Percentiles rank a stretch among this genome's conserved stretches.
Conservation (phyloP, 1,284 basidiomycete genomes). For the Cryptococcus sp. region DNA sequence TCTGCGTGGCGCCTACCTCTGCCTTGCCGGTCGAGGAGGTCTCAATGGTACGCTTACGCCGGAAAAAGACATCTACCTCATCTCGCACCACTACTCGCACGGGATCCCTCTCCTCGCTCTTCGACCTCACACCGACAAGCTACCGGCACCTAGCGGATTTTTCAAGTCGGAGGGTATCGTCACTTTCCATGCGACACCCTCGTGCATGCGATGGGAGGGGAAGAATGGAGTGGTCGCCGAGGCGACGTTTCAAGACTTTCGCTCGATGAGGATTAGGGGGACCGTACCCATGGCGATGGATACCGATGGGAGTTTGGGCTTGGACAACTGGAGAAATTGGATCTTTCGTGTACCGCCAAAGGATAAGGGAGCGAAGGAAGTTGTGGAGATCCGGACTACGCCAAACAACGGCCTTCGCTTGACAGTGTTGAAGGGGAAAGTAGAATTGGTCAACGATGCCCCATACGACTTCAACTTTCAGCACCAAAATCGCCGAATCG, state of each 20-base stretch:
- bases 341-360: neutral
- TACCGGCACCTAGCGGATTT: conserved; percentile 1
- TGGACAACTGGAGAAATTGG: conserved; percentile 6
- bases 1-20: conserved; percentile 4
- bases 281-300: neutral
- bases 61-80: conserved; percentile 1
- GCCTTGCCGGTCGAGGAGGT: conserved; percentile 2
- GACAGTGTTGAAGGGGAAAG: neutral
- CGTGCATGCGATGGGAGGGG: neutral
- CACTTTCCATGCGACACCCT: neutral
- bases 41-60: neutral
- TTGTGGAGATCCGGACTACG: neutral
- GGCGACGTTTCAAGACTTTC: neutral
- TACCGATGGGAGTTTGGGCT: neutral
- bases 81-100: conserved; percentile 2
- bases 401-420: conserved; percentile 3
- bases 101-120: neutral
- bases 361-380: neutral
- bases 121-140: too few species aligned
- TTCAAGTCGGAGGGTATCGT: neutral
- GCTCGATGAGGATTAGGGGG: neutral
- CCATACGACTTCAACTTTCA: conserved; percentile 5
- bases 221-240: neutral
- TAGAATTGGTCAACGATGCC: neutral
- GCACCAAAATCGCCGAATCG: neutral